Evolutionary conservation across 2,329 filamentous ascomycete genomes (phyloP), one percentile per base, ranked within the genome.

Genomic region (Blastomyces gilchristii): DNA sequence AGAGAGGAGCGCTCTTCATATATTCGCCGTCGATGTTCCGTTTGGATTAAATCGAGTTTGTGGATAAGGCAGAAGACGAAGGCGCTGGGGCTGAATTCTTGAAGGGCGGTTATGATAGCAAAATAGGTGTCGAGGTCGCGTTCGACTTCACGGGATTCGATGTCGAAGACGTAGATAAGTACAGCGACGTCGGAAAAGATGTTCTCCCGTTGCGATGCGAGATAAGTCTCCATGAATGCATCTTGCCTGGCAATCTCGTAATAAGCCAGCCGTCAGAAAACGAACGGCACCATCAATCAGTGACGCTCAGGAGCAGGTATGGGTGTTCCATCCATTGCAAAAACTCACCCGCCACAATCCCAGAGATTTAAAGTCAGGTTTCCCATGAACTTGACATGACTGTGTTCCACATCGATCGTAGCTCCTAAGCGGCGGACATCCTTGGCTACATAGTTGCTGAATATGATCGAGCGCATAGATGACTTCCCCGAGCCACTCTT

Each of bases 131-230:
- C 86, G 61, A 97, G 85, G 74, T 99, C 94, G 70, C 91, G 88
- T 66, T 94, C 90, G 70, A 96, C 91, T 75, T 97, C 94, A 73
- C 91, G 88, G 22, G 90, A 96, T 75, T 97, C 94, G 68, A 97
- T 95, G 75, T 99, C 94, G 78, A 99, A 99, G 75, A 99, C 94
- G 80, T 99, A 99, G 76, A 99, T 97, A 64, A 99, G 85, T 60
- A 97, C 94, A 60, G 92, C 93, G 65, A 97, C 94, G 74, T 94
- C 93, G 72, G 88, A 91, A 79, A 99, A 99, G 76, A 99, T 93
- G 77, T 97, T 94, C 63, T 91, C 87, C 65, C 94, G 90, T 78
- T 97, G 94, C 71, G 95, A 90, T 18, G 90, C 92, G 65, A 99
- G 87, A 79, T 97, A 99, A 76, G 96, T 97, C 74, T 97, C 94